Conservation (phyloP, 1,284 basidiomycete species). For the Marasmius sp. region DNA sequence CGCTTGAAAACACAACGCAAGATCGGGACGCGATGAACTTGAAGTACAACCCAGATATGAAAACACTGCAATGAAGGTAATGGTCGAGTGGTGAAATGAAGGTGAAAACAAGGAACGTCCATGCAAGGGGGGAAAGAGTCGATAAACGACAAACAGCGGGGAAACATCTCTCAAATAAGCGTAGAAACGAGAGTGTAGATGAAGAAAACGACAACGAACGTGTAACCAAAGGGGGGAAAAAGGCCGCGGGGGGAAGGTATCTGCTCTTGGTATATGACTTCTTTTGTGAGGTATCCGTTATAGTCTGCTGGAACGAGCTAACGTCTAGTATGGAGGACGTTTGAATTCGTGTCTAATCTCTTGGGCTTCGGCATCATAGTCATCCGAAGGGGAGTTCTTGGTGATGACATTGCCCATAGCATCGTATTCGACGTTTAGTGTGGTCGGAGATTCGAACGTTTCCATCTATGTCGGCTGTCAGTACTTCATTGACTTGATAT, state of each 20-base stretch:
- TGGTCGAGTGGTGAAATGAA: no score
- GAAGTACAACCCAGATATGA: no score
- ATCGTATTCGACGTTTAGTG: conserved; percentile 45
- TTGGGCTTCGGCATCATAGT: conserved; percentile 51
- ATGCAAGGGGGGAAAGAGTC: no score
- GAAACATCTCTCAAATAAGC: no score
- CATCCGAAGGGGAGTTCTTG: conserved; percentile 36
- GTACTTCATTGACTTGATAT: not conserved
- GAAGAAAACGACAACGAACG: no score
- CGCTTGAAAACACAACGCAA: no score
- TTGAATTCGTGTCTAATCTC: conserved; percentile 63
- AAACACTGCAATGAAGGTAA: no score
- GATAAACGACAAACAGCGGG: no score
- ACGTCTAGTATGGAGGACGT: conserved; percentile 48
- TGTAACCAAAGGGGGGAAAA: no score
- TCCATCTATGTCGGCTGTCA: conserved; percentile 44
- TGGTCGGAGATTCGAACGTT: conserved; percentile 42
- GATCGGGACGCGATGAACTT: no score
- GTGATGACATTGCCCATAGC: conserved; percentile 46
- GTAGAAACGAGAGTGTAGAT: no score
- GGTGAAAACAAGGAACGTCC: no score
- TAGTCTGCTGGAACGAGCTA: not conserved
- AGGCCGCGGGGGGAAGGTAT: not conserved
- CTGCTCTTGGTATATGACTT: not conserved
- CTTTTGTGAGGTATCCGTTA: not conserved